A percentile compares a stretch with the other conserved stretches of the same genome.
These are phyloP conservation scores for Ruellia speciosa DNA, from an alignment of 305 asterid genomes.

Conservation along the genomic window DNA sequence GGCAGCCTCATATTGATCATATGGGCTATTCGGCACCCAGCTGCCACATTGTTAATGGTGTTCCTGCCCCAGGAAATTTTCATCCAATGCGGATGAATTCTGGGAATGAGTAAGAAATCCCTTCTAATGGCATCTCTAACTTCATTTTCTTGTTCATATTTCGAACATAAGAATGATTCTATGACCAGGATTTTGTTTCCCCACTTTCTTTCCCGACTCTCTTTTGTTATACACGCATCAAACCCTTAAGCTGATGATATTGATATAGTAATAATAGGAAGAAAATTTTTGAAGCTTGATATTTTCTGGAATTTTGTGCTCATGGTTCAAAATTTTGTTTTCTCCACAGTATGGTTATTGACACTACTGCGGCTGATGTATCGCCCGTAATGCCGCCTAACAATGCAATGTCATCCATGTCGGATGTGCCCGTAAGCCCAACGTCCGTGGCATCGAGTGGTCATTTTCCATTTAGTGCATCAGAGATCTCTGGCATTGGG, in stretches of 20 bases:
- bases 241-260: too few species aligned
- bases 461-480: conserved; percentile 58
- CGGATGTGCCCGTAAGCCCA: conserved; percentile 58
- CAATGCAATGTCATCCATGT: conserved; percentile 43
- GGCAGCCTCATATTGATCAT: conserved; percentile 57
- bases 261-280: too few species aligned
- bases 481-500: conserved; percentile 63
- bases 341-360: conserved; percentile 39
- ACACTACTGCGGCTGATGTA: conserved; percentile 36
- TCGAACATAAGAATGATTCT: too few species aligned
- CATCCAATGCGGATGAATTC: conserved; percentile 57
- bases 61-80: conserved; percentile 56
- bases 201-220: too few species aligned
- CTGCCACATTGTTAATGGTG: conserved; percentile 59
- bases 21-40: conserved; percentile 45
- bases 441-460: conserved; percentile 33
- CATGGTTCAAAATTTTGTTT: background rate
- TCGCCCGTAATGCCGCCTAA: conserved; percentile 41
- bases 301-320: background rate
- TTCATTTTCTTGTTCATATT: too few species aligned
- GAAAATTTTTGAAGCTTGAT: too few species aligned
- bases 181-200: too few species aligned
- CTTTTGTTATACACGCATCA: too few species aligned
- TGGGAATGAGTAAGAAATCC: conserved; percentile 50
- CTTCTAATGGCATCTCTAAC: background rate